Conservation (phyloP, 129 eudicot genomes). For the Kitagawia praeruptora region DNA sequence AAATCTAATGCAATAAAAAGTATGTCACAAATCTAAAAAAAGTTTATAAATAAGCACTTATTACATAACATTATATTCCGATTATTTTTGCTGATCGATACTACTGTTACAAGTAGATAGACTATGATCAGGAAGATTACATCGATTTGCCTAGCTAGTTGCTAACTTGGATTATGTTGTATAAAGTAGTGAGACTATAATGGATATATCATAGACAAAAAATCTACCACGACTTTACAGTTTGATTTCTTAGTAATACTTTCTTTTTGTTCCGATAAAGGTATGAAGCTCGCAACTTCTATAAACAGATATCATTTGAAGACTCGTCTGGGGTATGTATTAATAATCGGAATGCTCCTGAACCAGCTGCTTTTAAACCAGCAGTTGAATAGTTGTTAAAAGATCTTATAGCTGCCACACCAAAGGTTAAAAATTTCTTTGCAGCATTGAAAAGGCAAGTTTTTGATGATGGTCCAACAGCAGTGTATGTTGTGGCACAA, state of each 20-base stretch:
- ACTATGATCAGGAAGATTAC: neutral
- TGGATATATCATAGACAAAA: neutral
- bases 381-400: conserved; percentile 9
- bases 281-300: conserved; percentile 35
- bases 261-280: neutral
- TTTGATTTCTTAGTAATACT: neutral
- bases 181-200: neutral
- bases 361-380: conserved; percentile 18
- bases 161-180: neutral
- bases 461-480: conserved; percentile 8
- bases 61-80: too few species aligned
- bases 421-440: conserved; percentile 23
- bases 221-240: neutral
- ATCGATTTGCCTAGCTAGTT: neutral
- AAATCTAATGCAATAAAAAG: too few species aligned
- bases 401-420: conserved; percentile 27
- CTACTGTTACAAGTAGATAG: neutral
- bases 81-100: too few species aligned
- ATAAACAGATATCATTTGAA: conserved; percentile 21
- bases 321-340: conserved; percentile 24
- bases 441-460: conserved; percentile 23
- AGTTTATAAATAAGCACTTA: too few species aligned
- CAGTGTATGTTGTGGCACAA: conserved; percentile 18
- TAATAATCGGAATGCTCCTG: conserved; percentile 16
- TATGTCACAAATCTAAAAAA: too few species aligned